Evolutionary conservation across 164 flowering plant genomes (phyloP).

Genomic region (Nelumbo lutea): DNA sequence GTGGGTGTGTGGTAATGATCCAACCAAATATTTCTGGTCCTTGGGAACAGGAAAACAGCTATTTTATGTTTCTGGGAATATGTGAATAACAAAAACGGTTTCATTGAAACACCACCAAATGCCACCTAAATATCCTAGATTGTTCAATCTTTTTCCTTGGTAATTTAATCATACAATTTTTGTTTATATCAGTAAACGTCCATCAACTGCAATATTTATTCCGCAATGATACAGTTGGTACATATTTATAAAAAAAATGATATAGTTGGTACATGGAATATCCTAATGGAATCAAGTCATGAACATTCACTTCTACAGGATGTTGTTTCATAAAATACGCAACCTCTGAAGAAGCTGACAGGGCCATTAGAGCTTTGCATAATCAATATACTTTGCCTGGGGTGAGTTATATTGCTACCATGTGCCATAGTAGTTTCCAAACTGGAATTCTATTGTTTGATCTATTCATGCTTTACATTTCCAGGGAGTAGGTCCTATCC

Average conservation of each 20-base stretch:
- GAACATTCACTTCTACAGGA: slow-evolving; percentile 58
- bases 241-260: too few species aligned
- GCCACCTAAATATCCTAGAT: too few species aligned
- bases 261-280: slow-evolving; percentile 9
- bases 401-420: slow-evolving; percentile 43
- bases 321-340: slow-evolving; percentile 97
- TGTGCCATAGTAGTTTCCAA: neutral
- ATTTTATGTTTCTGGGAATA: too few species aligned
- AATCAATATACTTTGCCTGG: slow-evolving; percentile 88
- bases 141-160: neutral
- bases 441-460: neutral
- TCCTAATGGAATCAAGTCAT: slow-evolving; percentile 22
- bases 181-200: too few species aligned
- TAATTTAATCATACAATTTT: neutral
- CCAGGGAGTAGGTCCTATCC: slow-evolving; percentile 89
- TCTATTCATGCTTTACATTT: slow-evolving; percentile 14
- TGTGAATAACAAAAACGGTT: too few species aligned
- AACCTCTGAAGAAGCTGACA: slow-evolving; percentile 88
- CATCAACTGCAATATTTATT: too few species aligned
- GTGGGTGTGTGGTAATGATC: too few species aligned
- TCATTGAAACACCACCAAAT: too few species aligned
- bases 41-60: too few species aligned
- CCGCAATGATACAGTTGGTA: too few species aligned
- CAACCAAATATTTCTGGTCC: too few species aligned
- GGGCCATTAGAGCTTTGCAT: slow-evolving; percentile 86